Evolutionary conservation across 2,329 filamentous ascomycete genomes (phyloP).

Genomic region (Exutisphaerella laricina): DNA sequence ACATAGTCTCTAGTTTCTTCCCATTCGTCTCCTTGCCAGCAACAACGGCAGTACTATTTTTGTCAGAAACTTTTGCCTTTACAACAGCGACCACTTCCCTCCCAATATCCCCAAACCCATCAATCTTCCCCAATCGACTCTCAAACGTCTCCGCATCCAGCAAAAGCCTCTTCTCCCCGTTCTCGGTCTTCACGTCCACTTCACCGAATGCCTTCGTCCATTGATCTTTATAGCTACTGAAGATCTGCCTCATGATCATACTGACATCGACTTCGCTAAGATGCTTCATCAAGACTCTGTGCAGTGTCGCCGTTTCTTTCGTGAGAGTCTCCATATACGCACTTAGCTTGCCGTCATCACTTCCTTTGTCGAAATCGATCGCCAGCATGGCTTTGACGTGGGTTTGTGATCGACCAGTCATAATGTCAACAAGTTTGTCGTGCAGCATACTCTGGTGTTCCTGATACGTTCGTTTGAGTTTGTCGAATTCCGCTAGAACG

Average conservation of each 20-base stretch:
- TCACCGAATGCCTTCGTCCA: conserved; percentile 66
- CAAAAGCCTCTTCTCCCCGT: conserved; percentile 71
- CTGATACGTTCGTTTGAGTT: conserved; percentile 73
- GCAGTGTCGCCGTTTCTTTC: conserved; percentile 78
- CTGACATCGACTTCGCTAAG: conserved; percentile 69
- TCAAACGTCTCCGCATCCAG: conserved; percentile 70
- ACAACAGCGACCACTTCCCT: conserved; percentile 26
- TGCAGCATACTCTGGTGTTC: conserved; percentile 89
- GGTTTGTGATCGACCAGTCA: conserved; percentile 68
- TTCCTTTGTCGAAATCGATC: conserved; percentile 64
- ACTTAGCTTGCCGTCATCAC: conserved; percentile 38
- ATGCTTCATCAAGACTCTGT: conserved; percentile 77
- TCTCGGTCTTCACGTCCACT: conserved; percentile 58
- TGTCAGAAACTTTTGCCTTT: conserved; percentile 47
- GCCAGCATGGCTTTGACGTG: conserved; percentile 71
- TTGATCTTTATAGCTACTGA: conserved; percentile 73
- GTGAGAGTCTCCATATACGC: conserved; percentile 80
- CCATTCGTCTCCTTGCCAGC: conserved; percentile 3
- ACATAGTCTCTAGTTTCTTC: conserved; percentile 7
- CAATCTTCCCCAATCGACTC: conserved; percentile 65
- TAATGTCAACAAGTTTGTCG: conserved; percentile 89
- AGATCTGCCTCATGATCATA: conserved; percentile 82
- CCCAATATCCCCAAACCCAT: conserved; percentile 67
- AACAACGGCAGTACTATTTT: background rate
- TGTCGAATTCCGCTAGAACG: conserved; percentile 76